Evolutionary conservation across 768 basidiomycete genomes (phyloP), one percentile per base, ranked within the genome.

Genomic region (Hericium erinaceus): DNA sequence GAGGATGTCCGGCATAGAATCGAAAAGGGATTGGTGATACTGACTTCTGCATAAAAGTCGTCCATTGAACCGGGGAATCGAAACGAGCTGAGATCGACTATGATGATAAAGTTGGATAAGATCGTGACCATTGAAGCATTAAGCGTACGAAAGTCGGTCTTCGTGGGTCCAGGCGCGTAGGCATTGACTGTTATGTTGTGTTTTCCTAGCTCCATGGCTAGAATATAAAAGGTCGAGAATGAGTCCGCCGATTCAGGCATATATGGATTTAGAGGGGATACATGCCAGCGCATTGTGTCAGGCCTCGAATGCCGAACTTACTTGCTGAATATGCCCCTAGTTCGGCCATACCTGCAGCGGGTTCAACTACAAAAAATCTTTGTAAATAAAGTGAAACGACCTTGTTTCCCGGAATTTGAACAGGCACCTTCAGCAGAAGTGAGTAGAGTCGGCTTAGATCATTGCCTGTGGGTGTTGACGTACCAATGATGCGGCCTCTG

Each of bases 221-320:
- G 16, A 13, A 7, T 24, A 40, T 39, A n/a, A 20, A 4, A 26
- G 39, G 16, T 7, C 20, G 4, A 15, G 8, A 24, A 39, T 2
- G 26, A 11, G 16, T 52, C 24, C 55, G 7, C 20, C 44, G 44
- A n/a, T 18, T 12, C 6, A 52, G 39, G 39, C 3, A 48, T 55
- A 53, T 54, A 49, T 16, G 37, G 56, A 46, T 46, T 18, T 7
- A 10, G 11, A n/a, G 20, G 48, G 1, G 28, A 46, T 50, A 20
- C 60, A n/a, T 44, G 59, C 62, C 62, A 5, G 62, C 61, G 51
- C 40, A 48, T 37, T 70, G 69, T 7, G 69, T 71, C 24, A 72
- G 46, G 2, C 62, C 70, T 4, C 70, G 60, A 49, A 71, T 60
- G 15, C 58, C 70, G 44, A 70, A 72, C 55, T 73, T 73, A 12